Evolutionary conservation across 1,139 yeast genomes (phyloP).

Genomic region (Casaregolazyma suthepensis): DNA sequence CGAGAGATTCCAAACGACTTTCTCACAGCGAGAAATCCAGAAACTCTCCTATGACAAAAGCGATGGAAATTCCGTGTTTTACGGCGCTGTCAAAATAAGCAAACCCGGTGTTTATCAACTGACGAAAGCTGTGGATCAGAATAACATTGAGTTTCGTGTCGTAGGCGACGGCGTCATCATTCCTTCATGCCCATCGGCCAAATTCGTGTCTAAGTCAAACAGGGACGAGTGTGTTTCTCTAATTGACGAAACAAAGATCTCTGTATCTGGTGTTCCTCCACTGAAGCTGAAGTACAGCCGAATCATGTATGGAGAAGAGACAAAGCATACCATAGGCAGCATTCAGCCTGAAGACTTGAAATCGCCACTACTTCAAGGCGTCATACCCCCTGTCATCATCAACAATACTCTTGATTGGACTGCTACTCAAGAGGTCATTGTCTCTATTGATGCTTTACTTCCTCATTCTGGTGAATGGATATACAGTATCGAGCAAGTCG

Average conservation of each 20-base stretch:
- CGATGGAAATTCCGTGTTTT: not conserved
- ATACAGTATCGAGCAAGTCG: constrained; percentile 59
- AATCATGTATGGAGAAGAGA: constrained; percentile 44
- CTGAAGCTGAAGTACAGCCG: constrained; percentile 56
- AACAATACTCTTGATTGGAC: constrained; percentile 46
- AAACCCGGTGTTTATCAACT: constrained; percentile 73
- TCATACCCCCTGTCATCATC: constrained; percentile 16
- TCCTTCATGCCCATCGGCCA: constrained; percentile 72
- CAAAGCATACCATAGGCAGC: constrained; percentile 40
- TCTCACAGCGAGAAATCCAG: not conserved
- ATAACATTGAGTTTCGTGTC: constrained; percentile 57
- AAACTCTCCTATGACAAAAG: not conserved
- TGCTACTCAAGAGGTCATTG: constrained; percentile 40
- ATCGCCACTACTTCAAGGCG: constrained; percentile 33
- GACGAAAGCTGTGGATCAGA: constrained; percentile 56
- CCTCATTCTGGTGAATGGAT: constrained; percentile 53
- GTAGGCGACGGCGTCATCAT: constrained; percentile 60
- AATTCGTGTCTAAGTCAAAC: constrained; percentile 30
- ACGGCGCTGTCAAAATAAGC: constrained; percentile 5
- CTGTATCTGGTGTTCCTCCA: constrained; percentile 72
- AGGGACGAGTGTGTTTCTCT: constrained; percentile 63
- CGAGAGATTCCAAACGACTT: constrained; percentile 26
- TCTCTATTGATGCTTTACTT: constrained; percentile 45
- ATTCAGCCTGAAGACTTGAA: constrained; percentile 43
- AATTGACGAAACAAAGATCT: constrained; percentile 47